Percentiles rank a stretch among this genome's conserved stretches.
phyloP scores from a whole-genome alignment of 768 basidiomycete genomes.

The Gloeophyllum trabeum region DNA sequence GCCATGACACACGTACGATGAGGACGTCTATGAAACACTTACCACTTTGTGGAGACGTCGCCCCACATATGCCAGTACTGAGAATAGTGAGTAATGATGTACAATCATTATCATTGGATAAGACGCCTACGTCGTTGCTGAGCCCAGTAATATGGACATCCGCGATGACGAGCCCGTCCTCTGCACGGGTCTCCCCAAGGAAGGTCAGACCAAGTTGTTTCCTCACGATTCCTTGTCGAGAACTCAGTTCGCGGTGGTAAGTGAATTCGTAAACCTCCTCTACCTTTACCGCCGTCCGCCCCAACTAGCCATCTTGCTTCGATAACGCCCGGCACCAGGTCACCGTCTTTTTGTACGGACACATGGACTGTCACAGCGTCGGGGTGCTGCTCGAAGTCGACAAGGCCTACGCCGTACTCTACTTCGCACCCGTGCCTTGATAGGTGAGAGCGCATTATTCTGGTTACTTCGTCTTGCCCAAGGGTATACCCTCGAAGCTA shows the following conservation, averaged over 20 bases:
- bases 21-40: slow-evolving; percentile 5
- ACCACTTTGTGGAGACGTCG: slow-evolving; percentile 22
- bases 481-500: too few species aligned
- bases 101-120: neutral
- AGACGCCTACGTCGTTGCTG: slow-evolving; percentile 22
- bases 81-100: neutral
- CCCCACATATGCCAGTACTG: slow-evolving; percentile 42
- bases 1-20: neutral
- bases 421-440: too few species aligned
- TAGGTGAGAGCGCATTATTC: too few species aligned
- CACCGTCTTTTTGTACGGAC: neutral
- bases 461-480: too few species aligned
- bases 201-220: slow-evolving; percentile 4
- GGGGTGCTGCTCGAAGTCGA: slow-evolving; percentile 9
- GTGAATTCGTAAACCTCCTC: neutral
- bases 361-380: slow-evolving; percentile 3
- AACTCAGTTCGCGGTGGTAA: slow-evolving; percentile 1
- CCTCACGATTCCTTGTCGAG: neutral
- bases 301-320: slow-evolving; percentile 7
- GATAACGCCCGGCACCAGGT: slow-evolving; percentile 3
- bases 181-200: slow-evolving; percentile 19
- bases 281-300: slow-evolving; percentile 11
- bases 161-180: slow-evolving; percentile 15
- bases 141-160: slow-evolving; percentile 30
- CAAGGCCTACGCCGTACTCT: neutral